Base-by-base conservation (phyloP, 768 basidiomycete species). In the Ramaria rubella region DNA sequence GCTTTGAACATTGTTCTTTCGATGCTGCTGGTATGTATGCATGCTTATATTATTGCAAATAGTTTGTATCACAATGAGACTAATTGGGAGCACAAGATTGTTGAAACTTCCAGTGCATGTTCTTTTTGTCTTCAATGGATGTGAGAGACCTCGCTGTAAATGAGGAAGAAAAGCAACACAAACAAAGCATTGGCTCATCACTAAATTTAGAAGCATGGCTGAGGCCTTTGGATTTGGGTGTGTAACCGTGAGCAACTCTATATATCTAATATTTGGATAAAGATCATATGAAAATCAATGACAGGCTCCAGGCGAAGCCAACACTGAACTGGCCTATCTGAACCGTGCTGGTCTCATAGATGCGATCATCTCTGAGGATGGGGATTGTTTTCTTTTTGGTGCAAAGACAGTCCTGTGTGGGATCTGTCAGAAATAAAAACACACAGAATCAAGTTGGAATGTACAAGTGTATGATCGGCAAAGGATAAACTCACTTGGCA, bases 301-400 rank as follows among this genome's bases (percentile, higher is more conserved):
- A 73, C 31, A 85, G 85, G 94, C 91, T 15, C 94, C 94, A 5
- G 93, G 90, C 14, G 94, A 96, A 70, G 94, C 94, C 0, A 94
- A 97, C 68, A 93, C 94, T 0, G 93, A 95, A 65, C 76, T 96
- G 3, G 94, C 93, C 0, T 85, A 89, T 59, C 75, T 96, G 55
- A 94, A 92, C 62, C 74, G 78, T 5, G 79, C 84, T 40, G 91
- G 91, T 2, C 68, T 87, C 52, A 87, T 97, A 55, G 94, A 97
- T 65, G 90, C 85, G 0, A 81, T 96, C 27, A 75, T 94, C 44
- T 90, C 94, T 0, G 94, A 97, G 68, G 94, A 96, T 63, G 93
- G 93, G 1, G 94, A 97, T 65, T 93, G 83, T 54, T 86, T 95
- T 65, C 71, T 95, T 2, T 97, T 97, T 60, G 93, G 94, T 19